These are phyloP conservation scores for Cryoendolithus antarcticus DNA, from an alignment of 2,329 filamentous ascomycete genomes.

Conservation along the genomic window DNA sequence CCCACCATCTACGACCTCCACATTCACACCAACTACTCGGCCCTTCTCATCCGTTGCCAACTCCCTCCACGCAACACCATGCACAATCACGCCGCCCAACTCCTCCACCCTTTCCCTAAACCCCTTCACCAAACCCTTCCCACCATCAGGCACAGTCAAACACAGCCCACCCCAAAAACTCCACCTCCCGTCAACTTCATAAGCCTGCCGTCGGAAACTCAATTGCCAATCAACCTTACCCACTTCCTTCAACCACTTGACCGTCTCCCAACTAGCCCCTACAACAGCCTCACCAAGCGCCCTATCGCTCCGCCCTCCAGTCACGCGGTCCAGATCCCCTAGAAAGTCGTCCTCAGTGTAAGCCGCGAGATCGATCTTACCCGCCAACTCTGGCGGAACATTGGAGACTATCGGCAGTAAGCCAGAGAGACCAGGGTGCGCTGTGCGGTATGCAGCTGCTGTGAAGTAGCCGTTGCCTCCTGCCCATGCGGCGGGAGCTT, in stretches of 20 bases:
- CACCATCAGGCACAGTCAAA: slow-evolving; percentile 47
- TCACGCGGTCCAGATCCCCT: slow-evolving; percentile 46
- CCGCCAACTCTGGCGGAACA: slow-evolving; percentile 32
- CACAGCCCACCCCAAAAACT: slow-evolving; percentile 57
- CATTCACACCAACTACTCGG: slow-evolving; percentile 22
- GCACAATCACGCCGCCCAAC: slow-evolving; percentile 34
- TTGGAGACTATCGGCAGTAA: slow-evolving; percentile 52
- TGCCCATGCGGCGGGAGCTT: slow-evolving; percentile 44
- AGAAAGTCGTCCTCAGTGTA: slow-evolving; percentile 45
- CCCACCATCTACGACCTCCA: slow-evolving; percentile 15
- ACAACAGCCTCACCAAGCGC: slow-evolving; percentile 39
- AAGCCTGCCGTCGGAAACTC: slow-evolving; percentile 54
- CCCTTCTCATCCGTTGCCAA: slow-evolving; percentile 26
- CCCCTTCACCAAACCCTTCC: slow-evolving; percentile 45
- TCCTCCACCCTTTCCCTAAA: slow-evolving; percentile 32
- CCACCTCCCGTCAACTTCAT: slow-evolving; percentile 45
- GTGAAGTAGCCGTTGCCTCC: slow-evolving; percentile 56
- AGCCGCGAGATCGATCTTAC: slow-evolving; percentile 44
- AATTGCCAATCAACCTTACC: slow-evolving; percentile 30
- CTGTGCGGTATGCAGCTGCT: slow-evolving; percentile 50
- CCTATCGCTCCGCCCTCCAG: slow-evolving; percentile 40
- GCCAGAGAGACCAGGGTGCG: slow-evolving; percentile 43
- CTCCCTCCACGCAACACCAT: slow-evolving; percentile 34
- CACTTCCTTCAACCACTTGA: slow-evolving; percentile 18
- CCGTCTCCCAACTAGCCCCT: slow-evolving; percentile 15